Evolutionary conservation across 768 basidiomycete species (phyloP).

Genomic region (Phylloporus sp.): DNA sequence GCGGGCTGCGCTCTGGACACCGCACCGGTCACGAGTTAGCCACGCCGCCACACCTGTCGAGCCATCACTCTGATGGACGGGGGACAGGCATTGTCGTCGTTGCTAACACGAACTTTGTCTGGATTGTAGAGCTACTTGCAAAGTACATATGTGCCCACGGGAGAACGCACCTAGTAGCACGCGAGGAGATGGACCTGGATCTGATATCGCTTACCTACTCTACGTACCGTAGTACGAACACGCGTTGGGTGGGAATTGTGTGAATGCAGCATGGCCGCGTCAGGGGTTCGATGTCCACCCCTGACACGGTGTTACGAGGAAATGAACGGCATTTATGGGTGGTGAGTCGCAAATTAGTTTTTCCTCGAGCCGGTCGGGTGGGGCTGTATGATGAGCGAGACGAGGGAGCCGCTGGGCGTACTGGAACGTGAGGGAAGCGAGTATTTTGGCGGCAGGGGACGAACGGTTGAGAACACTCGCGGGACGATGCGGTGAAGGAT

Average conservation of each 20-base stretch:
- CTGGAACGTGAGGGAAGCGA: not conserved
- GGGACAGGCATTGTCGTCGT: not conserved
- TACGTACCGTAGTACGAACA: conserved; percentile 14
- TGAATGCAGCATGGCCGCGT: conserved; percentile 22
- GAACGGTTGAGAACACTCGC: conserved; percentile 12
- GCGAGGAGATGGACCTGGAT: too few relatives aligned
- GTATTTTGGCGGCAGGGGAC: not conserved
- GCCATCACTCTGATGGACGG: not conserved
- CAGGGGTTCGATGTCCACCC: conserved; percentile 15
- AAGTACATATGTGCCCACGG: not conserved
- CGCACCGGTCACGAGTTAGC: conserved; percentile 7
- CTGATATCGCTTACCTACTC: conserved; percentile 2
- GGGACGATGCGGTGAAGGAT: conserved; percentile 22
- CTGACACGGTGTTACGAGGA: conserved; percentile 11
- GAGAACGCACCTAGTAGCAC: too few relatives aligned
- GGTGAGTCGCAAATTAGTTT: conserved; percentile 15
- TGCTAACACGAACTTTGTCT: not conserved
- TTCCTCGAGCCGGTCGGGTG: conserved; percentile 11
- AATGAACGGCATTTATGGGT: conserved; percentile 26
- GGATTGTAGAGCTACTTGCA: not conserved
- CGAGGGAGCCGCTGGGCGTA: too few relatives aligned
- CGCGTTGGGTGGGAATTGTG: conserved; percentile 17
- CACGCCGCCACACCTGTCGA: conserved; percentile 8
- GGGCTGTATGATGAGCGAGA: not conserved
- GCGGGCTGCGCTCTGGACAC: conserved; percentile 1